Percentiles rank a stretch among this genome's conserved stretches.
Conservation (phyloP, 2,329 filamentous ascomycete genomes). For the Ophiostoma himal-ulmi region DNA sequence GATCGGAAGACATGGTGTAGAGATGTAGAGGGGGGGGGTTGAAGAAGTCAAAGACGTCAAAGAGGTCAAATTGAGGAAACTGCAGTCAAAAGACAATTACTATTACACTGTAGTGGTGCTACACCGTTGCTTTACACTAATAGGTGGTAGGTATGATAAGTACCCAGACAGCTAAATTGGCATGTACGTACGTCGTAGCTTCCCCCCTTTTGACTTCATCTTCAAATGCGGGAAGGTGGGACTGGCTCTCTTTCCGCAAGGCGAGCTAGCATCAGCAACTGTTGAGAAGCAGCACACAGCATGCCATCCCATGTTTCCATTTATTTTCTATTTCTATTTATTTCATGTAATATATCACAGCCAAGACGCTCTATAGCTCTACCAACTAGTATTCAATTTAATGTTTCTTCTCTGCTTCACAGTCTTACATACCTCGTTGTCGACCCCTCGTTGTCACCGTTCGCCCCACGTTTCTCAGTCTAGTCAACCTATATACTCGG, state of each 20-base stretch:
- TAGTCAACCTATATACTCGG: background rate
- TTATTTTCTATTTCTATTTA: background rate
- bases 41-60: no score
- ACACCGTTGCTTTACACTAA: conserved; percentile 1
- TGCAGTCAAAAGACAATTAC: background rate
- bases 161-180: background rate
- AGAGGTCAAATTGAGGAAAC: background rate
- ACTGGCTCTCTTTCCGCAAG: conserved; percentile 6
- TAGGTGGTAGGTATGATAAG: background rate
- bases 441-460: background rate
- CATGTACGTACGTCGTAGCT: conserved; percentile 9
- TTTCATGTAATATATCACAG: background rate
- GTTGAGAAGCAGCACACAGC: background rate
- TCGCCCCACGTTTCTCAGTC: background rate
- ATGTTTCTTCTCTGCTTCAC: background rate
- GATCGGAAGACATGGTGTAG: conserved; percentile 21
- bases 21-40: no score
- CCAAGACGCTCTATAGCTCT: background rate
- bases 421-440: background rate
- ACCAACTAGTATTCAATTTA: no score
- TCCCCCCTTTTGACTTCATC: conserved; percentile 2
- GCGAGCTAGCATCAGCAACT: background rate
- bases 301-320: background rate
- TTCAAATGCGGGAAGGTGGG: conserved; percentile 10
- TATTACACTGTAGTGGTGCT: background rate